Percentiles rank a stretch among this genome's conserved stretches.
These are phyloP conservation scores for Dissophora globulifera DNA, from an alignment of 192 early-diverging fungal species.

Conservation along the genomic window DNA sequence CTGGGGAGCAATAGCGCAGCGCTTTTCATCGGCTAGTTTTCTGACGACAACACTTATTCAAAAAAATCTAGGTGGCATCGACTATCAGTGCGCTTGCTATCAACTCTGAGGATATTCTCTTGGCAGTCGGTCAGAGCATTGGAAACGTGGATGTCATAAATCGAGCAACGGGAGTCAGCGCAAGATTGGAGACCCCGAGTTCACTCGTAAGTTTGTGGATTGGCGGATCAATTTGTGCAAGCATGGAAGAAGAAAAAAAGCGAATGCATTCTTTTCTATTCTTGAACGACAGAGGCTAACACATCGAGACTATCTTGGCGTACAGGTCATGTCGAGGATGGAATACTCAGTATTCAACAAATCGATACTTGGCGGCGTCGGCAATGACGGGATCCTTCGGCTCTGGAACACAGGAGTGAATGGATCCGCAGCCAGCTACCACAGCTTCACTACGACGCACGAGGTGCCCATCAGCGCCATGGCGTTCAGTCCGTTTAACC, in stretches of 20 bases:
- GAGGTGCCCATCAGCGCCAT: conserved; percentile 50
- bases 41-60: no score
- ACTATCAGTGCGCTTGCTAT: conserved; percentile 29
- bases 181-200: conserved; percentile 27
- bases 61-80: conserved; percentile 42
- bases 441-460: conserved; percentile 51
- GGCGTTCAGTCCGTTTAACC: conserved; percentile 57
- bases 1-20: no score
- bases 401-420: conserved; percentile 52
- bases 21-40: no score
- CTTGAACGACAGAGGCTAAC: no score
- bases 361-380: conserved; percentile 52
- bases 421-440: conserved; percentile 39
- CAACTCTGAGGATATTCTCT: conserved; percentile 32
- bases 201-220: conserved; percentile 15
- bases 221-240: no score
- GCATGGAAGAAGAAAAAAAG: no score
- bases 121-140: conserved; percentile 35
- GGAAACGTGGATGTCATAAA: conserved; percentile 35
- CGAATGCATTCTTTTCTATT: no score
- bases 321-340: conserved; percentile 35
- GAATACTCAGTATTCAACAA: conserved; percentile 52
- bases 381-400: conserved; percentile 55
- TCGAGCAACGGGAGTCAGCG: conserved; percentile 21
- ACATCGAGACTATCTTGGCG: no score